A percentile compares a stretch with the other conserved stretches of the same genome.
phyloP scores from a whole-genome alignment of 192 early-diverging fungal genomes.

The Dissophora ornata region DNA sequence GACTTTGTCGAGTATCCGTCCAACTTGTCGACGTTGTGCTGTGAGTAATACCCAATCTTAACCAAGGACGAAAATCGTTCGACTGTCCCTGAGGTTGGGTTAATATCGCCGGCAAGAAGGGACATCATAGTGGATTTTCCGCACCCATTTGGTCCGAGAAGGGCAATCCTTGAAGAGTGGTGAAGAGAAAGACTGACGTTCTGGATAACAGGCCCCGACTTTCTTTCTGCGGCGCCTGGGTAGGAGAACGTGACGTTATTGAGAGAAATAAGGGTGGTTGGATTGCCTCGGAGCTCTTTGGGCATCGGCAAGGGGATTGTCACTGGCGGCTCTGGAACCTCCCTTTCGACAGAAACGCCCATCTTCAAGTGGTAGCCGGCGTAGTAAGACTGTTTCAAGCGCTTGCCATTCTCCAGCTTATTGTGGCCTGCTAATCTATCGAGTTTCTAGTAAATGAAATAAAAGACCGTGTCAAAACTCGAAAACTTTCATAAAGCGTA shows the following conservation, averaged over 20 bases:
- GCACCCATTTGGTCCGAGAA: conserved; percentile 87
- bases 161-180: conserved; percentile 73
- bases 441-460: conserved; percentile 59
- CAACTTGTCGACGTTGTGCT: conserved; percentile 83
- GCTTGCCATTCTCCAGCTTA: conserved; percentile 73
- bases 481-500: too few relatives aligned
- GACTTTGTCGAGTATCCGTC: conserved; percentile 54
- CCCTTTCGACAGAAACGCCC: conserved; percentile 28
- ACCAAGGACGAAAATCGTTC: conserved; percentile 67
- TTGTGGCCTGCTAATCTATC: conserved; percentile 72
- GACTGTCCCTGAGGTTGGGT: conserved; percentile 73
- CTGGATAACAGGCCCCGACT: conserved; percentile 58
- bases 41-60: conserved; percentile 86
- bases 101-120: conserved; percentile 71
- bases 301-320: conserved; percentile 67
- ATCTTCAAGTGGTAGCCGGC: conserved; percentile 62
- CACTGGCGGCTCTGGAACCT: conserved; percentile 52
- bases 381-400: conserved; percentile 73
- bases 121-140: conserved; percentile 87
- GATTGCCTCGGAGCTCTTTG: conserved; percentile 72
- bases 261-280: conserved; percentile 75
- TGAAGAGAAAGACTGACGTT: conserved; percentile 79
- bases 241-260: conserved; percentile 73
- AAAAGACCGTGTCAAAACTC: too few relatives aligned
- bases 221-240: conserved; percentile 63